Percentiles rank a stretch among this genome's conserved stretches.
phyloP scores from a whole-genome alignment of 441 rosid species.

The Flueggea neowawraea region DNA sequence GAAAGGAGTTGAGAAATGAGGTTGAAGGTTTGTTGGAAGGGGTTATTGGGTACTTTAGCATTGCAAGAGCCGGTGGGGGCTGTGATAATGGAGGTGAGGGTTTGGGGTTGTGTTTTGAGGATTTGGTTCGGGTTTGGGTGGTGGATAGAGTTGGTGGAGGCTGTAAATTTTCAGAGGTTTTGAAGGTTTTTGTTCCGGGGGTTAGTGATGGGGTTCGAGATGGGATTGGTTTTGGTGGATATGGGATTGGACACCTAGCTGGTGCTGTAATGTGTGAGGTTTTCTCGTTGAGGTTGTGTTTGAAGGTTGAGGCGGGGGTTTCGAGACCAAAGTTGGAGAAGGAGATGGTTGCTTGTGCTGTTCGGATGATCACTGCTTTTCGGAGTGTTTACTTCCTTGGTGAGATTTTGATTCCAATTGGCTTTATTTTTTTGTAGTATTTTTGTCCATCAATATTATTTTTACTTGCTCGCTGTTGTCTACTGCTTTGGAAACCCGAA shows the following conservation, averaged over 20 bases:
- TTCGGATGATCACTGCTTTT: slow-evolving; percentile 43
- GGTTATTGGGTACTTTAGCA: slow-evolving; percentile 48
- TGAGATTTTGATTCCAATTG: slow-evolving; percentile 13
- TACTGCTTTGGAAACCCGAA: too few species aligned
- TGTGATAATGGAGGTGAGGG: slow-evolving; percentile 27
- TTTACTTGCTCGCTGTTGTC: too few species aligned
- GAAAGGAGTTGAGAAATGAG: slow-evolving; percentile 25
- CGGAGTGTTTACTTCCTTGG: slow-evolving; percentile 47
- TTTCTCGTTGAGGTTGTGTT: slow-evolving; percentile 49
- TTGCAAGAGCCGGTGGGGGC: slow-evolving; percentile 18
- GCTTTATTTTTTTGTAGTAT: not conserved
- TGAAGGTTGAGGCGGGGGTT: slow-evolving; percentile 39
- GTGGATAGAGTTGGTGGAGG: slow-evolving; percentile 35
- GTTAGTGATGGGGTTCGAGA: slow-evolving; percentile 35
- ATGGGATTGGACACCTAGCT: slow-evolving; percentile 41
- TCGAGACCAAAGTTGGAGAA: slow-evolving; percentile 32
- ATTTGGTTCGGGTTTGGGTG: slow-evolving; percentile 51
- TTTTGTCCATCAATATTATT: too few species aligned
- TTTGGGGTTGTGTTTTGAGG: slow-evolving; percentile 41
- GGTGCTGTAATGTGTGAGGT: slow-evolving; percentile 68
- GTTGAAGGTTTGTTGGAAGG: slow-evolving; percentile 49
- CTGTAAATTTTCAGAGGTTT: slow-evolving; percentile 25
- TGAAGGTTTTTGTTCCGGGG: slow-evolving; percentile 50
- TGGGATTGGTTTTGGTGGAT: slow-evolving; percentile 29
- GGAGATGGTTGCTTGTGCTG: slow-evolving; percentile 32